Evolutionary conservation across 2,329 filamentous ascomycete genomes (phyloP), one percentile per base, ranked within the genome.

Genomic region (Cordyceps farinosa): DNA sequence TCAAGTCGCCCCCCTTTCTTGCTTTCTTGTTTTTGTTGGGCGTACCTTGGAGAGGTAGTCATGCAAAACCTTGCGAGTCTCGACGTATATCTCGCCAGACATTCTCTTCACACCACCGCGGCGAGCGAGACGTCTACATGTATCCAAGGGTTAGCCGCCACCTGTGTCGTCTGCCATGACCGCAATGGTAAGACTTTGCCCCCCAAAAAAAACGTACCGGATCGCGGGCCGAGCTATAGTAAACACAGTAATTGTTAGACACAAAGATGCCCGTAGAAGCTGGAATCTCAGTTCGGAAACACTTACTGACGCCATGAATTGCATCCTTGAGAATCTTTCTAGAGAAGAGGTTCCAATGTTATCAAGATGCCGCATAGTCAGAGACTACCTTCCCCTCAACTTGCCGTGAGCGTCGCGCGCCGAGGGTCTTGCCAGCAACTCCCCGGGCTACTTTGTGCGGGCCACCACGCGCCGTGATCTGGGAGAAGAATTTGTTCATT

Each of bases 21-120:
- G 2, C 15, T 8, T 22, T 29, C 29, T 52, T 48, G 22, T 54
- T 52, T 4, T 32, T 22, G 22, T 22, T 22, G 22, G 38, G 13
- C 76, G 40, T 76, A 87, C 85, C 34, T 67, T 66, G 5, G 75
- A 67, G 0, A 93, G 74, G 0, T 80, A 77, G 0, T 68, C 65
- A 29, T 80, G 84, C 1, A 93, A 59, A 0, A 79, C 84, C 0
- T 4, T 22, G 0, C 90, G 79, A 0, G 81, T 73, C 0, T 90
- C 87, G 0, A 86, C 79, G 69, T 93, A 93, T 3, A 92, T 87
- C 0, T 52, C 67, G 0, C 71, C 82, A 0, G 87, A 88, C 9
- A 93, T 91, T 0, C 90, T 80, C 71, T 92, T 92, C 0, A 94
- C 87, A 0, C 90, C 90, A 1, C 90, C 90, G 7, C 90, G 86